Evolutionary conservation across 371 early-diverging fungal genomes (phyloP).

Genomic region (Apophysomyces sp.): DNA sequence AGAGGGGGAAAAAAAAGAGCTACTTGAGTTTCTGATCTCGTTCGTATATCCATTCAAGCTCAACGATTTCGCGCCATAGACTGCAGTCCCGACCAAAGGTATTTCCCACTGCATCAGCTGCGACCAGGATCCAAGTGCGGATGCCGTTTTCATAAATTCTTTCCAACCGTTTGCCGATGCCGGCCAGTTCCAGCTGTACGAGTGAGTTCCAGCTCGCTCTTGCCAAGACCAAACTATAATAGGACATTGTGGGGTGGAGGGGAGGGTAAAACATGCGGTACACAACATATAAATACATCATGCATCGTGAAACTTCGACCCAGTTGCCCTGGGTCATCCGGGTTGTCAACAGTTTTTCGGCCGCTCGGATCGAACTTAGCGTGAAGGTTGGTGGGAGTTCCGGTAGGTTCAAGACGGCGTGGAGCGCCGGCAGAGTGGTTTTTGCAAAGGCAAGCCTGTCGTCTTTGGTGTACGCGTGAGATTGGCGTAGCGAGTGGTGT

Average conservation of each 20-base stretch:
- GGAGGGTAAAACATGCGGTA: conserved; percentile 72
- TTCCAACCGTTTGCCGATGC: conserved; percentile 39
- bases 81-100: conserved; percentile 37
- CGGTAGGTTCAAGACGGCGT: conserved; percentile 3
- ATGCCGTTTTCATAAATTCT: conserved; percentile 40
- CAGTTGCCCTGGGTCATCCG: conserved; percentile 34
- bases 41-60: conserved; percentile 49
- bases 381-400: conserved; percentile 34
- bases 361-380: conserved; percentile 20
- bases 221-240: conserved; percentile 65
- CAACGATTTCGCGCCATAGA: conserved; percentile 47
- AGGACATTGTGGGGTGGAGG: conserved; percentile 64
- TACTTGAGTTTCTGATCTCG: conserved; percentile 44
- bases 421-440: conserved; percentile 10
- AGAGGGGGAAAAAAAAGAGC: neutral
- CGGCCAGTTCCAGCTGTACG: conserved; percentile 46
- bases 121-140: conserved; percentile 41
- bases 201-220: conserved; percentile 67
- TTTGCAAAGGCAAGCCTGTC: neutral
- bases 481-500: neutral
- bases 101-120: conserved; percentile 20
- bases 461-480: neutral
- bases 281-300: conserved; percentile 60
- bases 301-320: conserved; percentile 53
- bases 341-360: conserved; percentile 16